Percentiles rank a stretch among this genome's conserved stretches.
phyloP scores from a whole-genome alignment of 2,329 filamentous ascomycete species.

The Alternaria gansuensis region DNA sequence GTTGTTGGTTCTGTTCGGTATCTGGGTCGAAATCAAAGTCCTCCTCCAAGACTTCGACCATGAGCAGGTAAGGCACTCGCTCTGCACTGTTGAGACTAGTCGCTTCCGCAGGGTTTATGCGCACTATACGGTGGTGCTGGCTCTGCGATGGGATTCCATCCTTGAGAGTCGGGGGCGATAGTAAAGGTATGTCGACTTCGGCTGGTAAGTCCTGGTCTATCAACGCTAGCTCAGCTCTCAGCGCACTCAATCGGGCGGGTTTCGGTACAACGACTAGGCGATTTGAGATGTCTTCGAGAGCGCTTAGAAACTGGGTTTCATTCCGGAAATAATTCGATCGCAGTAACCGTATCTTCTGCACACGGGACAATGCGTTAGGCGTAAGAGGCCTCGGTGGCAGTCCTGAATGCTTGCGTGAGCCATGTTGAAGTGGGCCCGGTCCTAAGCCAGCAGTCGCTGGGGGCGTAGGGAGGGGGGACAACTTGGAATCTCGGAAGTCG shows the following conservation, averaged over 20 bases:
- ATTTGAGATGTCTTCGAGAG: constrained; percentile 84
- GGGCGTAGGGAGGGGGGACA: constrained; percentile 49
- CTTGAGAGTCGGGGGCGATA: constrained; percentile 77
- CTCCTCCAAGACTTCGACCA: constrained; percentile 82
- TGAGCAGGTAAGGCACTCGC: constrained; percentile 83
- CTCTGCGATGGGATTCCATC: constrained; percentile 78
- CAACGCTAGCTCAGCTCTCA: constrained; percentile 80
- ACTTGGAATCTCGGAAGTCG: constrained; percentile 64
- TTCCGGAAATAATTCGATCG: constrained; percentile 85
- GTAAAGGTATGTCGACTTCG: constrained; percentile 83
- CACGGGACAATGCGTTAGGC: constrained; percentile 68
- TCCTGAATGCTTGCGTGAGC: constrained; percentile 63
- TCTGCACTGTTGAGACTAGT: constrained; percentile 88
- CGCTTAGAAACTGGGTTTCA: constrained; percentile 81
- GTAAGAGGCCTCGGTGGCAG: constrained; percentile 64
- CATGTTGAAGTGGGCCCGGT: constrained; percentile 47
- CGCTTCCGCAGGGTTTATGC: constrained; percentile 82
- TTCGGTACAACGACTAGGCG: constrained; percentile 85
- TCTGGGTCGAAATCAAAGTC: constrained; percentile 85
- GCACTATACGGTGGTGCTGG: constrained; percentile 81
- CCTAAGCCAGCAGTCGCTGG: constrained; percentile 54
- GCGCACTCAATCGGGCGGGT: constrained; percentile 78
- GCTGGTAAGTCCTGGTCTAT: constrained; percentile 83
- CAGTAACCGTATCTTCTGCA: constrained; percentile 75
- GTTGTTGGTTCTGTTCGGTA: constrained; percentile 73